Base-by-base conservation (phyloP, 1,284 basidiomycete genomes). In the Fistulina hepatica region DNA sequence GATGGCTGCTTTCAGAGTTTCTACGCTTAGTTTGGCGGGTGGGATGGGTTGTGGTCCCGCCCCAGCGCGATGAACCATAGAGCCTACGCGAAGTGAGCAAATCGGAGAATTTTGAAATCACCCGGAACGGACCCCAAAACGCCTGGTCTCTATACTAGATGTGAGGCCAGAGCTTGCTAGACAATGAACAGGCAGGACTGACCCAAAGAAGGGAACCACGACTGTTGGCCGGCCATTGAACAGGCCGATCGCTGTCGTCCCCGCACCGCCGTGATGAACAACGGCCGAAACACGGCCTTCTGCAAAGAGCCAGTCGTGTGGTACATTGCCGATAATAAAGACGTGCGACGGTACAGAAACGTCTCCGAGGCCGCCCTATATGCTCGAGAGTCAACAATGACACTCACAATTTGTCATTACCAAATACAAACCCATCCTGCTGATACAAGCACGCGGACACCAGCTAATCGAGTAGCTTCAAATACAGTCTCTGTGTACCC, bases 231-330 rank as follows among this genome's bases (percentile, higher is more conserved):
- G 53, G 1, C 78, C 77, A 36, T 75, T 71, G 1, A 69, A 59
- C n/a, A 81, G 53, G 3, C 76, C 75, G 7, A 75, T 71, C 0
- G 76, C 73, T 3, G 74, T 73, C 0, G 76, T 81, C 0, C 78
- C 79, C 2, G 78, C 77, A 3, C 76, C 77, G 4, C 78, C 79
- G 48, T 81, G 78, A 50, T 81, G 78, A n/a, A 76, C 73, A 0
- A 81, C 76, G 0, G 76, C 76, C 13, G 69, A 57, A 1, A 81
- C 75, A 8, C 63, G 59, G 10, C 13, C 13, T 9, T 31, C 56
- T 22, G 69, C 68, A 47, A 81, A 82, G 3, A 83, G 59, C 79
- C 79, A 83, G 53, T 81, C 78, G 51, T 81, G 78, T 1, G 78
- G 76, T 1, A 81, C 65, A 42, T 72, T 72, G 9, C 67, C 73